Evolutionary conservation across 2,329 filamentous ascomycete genomes (phyloP), one percentile per base, ranked within the genome.

Genomic region (Aspergillus carbonarius): DNA sequence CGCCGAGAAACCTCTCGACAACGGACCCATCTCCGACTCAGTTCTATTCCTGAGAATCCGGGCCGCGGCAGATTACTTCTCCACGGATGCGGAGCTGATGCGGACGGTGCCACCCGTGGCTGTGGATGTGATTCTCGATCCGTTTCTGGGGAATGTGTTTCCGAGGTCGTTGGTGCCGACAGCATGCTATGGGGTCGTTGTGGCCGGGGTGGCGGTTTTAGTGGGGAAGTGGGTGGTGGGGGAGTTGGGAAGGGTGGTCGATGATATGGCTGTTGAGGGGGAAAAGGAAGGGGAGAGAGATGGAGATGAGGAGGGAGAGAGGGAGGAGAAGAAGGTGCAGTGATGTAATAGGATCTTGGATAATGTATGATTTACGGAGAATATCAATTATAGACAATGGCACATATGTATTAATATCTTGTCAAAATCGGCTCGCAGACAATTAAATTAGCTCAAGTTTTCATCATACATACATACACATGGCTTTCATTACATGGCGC

Each of bases 21-120:
- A 65, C 2, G 63, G 61, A 1, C 67, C 66, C 7, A 66, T 69
- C 2, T 58, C 64, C 2, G 69, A 77, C 23, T 89, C 88, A 0
- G 69, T 86, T 30, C 79, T 95, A 7, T 85, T 96, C 57, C 83
- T 98, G 2, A 88, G 86, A 62, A 80, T 98, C 54, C 82, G 83
- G 62, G 85, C 92, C 13, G 86, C 88, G 18, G 92, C 95, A 48
- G 91, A 96, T 68, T 99, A 93, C 79, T 96, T 90, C 75, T 89
- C 90, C 10, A 82, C 86, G 59, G 84, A 96, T 71, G 76, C 79
- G 61, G 82, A 82, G 1, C 82, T 96, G 68, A 98, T 98, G 93
- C 76, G 79, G 50, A 69, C 82, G 61, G 89, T 91, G 13, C 88
- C 88, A 2, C 85, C 87, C 0, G 92, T 98, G 4, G 79, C 86